Evolutionary conservation across 2,329 filamentous ascomycete genomes (phyloP).

Genomic region (Ceratocystiopsis brevicomis): DNA sequence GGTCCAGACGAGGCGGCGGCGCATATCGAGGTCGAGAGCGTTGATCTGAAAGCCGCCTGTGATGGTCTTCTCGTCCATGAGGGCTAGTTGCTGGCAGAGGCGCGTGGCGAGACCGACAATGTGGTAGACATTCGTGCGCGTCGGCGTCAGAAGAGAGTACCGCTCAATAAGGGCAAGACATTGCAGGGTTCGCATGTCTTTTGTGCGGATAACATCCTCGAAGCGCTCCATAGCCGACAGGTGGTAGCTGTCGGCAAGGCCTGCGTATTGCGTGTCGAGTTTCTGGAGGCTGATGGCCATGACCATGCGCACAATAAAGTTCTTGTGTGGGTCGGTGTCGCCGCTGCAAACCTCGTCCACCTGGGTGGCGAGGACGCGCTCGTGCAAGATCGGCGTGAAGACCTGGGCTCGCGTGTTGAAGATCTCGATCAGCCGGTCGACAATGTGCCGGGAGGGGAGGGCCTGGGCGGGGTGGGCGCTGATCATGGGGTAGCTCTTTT

Average conservation of each 20-base stretch:
- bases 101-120: conserved; percentile 75
- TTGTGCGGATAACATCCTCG: conserved; percentile 66
- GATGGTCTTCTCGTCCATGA: conserved; percentile 81
- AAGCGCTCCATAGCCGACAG: conserved; percentile 72
- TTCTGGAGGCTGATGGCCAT: conserved; percentile 91
- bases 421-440: conserved; percentile 62
- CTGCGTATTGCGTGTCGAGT: conserved; percentile 74
- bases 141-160: conserved; percentile 84
- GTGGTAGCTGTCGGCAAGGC: conserved; percentile 87
- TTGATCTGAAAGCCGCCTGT: conserved; percentile 42
- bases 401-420: conserved; percentile 56
- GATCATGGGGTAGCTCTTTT: conserved; percentile 78
- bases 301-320: conserved; percentile 79
- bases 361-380: conserved; percentile 56
- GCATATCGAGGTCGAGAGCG: conserved; percentile 69
- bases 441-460: conserved; percentile 55
- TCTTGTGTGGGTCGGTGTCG: conserved; percentile 59
- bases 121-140: conserved; percentile 81
- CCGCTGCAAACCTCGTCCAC: conserved; percentile 66
- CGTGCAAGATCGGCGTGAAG: conserved; percentile 73
- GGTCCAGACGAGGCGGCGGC: conserved; percentile 73
- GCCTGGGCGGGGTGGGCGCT: conserved; percentile 63
- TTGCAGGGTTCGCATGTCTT: conserved; percentile 80
- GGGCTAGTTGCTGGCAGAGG: conserved; percentile 72
- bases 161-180: conserved; percentile 74